These are phyloP conservation scores for Boletus rubroflammeus DNA, from an alignment of 768 basidiomycete species.

Conservation along the genomic window DNA sequence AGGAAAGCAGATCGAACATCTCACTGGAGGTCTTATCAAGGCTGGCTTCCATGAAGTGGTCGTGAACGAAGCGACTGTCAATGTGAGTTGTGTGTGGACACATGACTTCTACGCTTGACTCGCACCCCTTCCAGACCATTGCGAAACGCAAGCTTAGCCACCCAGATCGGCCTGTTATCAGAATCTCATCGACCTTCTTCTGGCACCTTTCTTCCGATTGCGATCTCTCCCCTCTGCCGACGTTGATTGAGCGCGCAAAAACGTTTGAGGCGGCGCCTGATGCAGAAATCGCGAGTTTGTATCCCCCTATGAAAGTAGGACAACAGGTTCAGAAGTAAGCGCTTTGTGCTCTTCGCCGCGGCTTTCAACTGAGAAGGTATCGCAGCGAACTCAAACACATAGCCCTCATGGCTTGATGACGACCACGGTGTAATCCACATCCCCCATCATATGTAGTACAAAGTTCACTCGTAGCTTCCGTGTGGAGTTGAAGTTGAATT, in stretches of 20 bases:
- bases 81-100: slow-evolving; percentile 39
- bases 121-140: slow-evolving; percentile 47
- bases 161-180: slow-evolving; percentile 81
- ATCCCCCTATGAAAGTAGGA: slow-evolving; percentile 77
- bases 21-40: slow-evolving; percentile 79
- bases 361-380: slow-evolving; percentile 6
- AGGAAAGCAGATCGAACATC: slow-evolving; percentile 91
- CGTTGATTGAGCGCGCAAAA: slow-evolving; percentile 47
- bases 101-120: background rate
- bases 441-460: background rate
- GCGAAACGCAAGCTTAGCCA: slow-evolving; percentile 51
- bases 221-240: slow-evolving; percentile 64
- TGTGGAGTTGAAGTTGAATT: slow-evolving; percentile 37
- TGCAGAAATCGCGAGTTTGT: slow-evolving; percentile 39
- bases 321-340: slow-evolving; percentile 81
- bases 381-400: slow-evolving; percentile 77
- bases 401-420: slow-evolving; percentile 63
- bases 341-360: background rate
- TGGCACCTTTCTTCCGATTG: slow-evolving; percentile 90
- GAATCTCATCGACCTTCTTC: slow-evolving; percentile 97
- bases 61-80: slow-evolving; percentile 75
- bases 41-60: slow-evolving; percentile 96
- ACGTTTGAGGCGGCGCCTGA: slow-evolving; percentile 37
- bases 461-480: background rate
- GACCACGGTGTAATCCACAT: background rate